A percentile compares a stretch with the other conserved stretches of the same genome.
Conservation (phyloP, 768 basidiomycete species). For the Paxillus ammoniavirescens region DNA sequence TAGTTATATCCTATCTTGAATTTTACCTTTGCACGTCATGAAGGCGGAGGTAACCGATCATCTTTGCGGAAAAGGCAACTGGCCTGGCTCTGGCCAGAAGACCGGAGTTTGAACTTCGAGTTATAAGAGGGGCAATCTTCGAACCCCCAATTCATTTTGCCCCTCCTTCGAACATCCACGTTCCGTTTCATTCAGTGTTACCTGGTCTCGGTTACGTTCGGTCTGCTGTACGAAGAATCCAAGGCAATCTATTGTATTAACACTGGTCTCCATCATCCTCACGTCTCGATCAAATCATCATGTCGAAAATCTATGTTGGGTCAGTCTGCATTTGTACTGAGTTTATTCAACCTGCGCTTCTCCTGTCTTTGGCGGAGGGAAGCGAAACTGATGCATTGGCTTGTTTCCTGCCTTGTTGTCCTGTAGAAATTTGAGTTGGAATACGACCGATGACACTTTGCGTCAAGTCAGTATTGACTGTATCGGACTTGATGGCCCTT, state of each 20-base stretch:
- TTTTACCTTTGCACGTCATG: background rate
- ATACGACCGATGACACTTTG: slow-evolving; percentile 91
- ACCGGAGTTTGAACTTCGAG: slow-evolving; percentile 50
- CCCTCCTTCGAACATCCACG: slow-evolving; percentile 51
- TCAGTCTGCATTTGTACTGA: slow-evolving; percentile 70
- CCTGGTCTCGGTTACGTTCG: slow-evolving; percentile 55
- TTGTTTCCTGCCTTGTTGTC: slow-evolving; percentile 39
- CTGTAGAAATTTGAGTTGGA: slow-evolving; percentile 92
- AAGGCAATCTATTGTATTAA: slow-evolving; percentile 50
- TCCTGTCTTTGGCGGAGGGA: slow-evolving; percentile 41
- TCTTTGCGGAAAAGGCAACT: slow-evolving; percentile 18
- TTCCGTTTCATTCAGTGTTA: slow-evolving; percentile 47
- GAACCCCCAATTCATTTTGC: slow-evolving; percentile 23
- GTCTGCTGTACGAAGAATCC: slow-evolving; percentile 50
- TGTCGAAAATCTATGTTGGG: slow-evolving; percentile 93
- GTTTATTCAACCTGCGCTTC: slow-evolving; percentile 43
- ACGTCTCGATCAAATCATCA: slow-evolving; percentile 37
- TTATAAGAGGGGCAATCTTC: slow-evolving; percentile 43
- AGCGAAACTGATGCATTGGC: slow-evolving; percentile 54
- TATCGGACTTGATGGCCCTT: slow-evolving; percentile 25
- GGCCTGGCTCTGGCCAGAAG: slow-evolving; percentile 21
- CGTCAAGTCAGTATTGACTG: slow-evolving; percentile 76
- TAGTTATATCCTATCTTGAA: background rate
- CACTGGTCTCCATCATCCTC: slow-evolving; percentile 28
- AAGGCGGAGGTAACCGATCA: slow-evolving; percentile 20